phyloP scores from a whole-genome alignment of 1,139 yeast genomes.

The Hanseniaspora sp. region DNA sequence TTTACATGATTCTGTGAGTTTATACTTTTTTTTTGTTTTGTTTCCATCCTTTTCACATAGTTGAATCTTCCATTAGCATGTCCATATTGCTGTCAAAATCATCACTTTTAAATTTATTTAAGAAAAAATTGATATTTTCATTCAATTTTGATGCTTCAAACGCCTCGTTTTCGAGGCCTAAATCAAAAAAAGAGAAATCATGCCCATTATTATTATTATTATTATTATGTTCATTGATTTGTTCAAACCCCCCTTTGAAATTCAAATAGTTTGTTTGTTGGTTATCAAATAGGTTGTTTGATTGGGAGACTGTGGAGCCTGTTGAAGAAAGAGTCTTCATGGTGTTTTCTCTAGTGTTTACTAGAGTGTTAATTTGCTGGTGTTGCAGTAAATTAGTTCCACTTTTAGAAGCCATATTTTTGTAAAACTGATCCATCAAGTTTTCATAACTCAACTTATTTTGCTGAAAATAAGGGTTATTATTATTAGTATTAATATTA shows the following conservation, averaged over 20 bases:
- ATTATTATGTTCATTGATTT: neutral
- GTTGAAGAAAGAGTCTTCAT: constrained; percentile 13
- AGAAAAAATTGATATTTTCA: neutral
- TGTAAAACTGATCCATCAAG: neutral
- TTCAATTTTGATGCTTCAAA: neutral
- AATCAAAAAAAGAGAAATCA: constrained; percentile 12
- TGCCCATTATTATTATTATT: neutral
- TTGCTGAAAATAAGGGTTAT: neutral
- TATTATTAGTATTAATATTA: neutral
- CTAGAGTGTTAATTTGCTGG: neutral
- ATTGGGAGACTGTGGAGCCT: constrained; percentile 10
- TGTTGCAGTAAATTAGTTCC: neutral
- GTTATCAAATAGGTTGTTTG: constrained; percentile 8
- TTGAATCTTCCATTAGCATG: constrained; percentile 8
- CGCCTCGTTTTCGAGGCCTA: constrained; percentile 16
- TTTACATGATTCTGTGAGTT: neutral
- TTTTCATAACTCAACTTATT: neutral
- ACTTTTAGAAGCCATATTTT: neutral
- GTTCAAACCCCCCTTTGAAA: neutral
- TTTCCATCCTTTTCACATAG: neutral
- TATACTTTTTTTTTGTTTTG: neutral
- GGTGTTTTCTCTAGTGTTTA: constrained; percentile 11
- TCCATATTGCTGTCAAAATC: neutral
- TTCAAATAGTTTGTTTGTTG: constrained; percentile 6
- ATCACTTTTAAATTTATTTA: neutral